Conservation (phyloP, 441 rosid genomes). For the Biscutella laevigata region DNA sequence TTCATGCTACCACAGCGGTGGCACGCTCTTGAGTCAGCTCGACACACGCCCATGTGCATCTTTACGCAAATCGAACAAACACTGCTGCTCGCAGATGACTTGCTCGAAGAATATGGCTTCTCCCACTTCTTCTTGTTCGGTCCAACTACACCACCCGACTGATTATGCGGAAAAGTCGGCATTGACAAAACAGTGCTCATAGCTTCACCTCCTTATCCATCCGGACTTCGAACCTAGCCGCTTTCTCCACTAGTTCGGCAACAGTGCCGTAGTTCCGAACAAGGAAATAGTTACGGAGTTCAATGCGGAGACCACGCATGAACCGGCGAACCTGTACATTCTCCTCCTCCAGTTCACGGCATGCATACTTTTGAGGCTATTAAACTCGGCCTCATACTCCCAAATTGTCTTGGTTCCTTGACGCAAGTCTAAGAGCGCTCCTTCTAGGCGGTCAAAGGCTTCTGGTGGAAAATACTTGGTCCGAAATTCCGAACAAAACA, state of each 20-base stretch:
- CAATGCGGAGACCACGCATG: not conserved
- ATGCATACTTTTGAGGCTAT: not conserved
- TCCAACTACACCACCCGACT: no score
- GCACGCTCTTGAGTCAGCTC: not conserved
- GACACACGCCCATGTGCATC: not conserved
- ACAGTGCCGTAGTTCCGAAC: not conserved
- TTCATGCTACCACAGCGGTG: not conserved
- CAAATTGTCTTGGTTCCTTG: not conserved
- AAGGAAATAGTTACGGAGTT: not conserved
- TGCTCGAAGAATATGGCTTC: fast-evolving
- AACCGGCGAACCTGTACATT: not conserved
- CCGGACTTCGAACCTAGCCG: not conserved
- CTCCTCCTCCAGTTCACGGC: not conserved
- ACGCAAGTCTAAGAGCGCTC: not conserved
- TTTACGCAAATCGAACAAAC: not conserved
- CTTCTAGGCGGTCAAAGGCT: not conserved
- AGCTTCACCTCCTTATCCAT: not conserved
- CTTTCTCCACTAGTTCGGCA: not conserved
- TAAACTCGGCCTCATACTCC: not conserved
- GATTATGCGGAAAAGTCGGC: no score
- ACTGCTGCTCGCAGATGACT: not conserved
- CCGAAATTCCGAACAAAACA: not conserved
- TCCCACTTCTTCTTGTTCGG: not conserved
- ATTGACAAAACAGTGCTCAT: no score
- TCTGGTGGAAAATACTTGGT: not conserved